Percentiles rank a stretch among this genome's conserved stretches.
Conservation (phyloP, 2,329 filamentous ascomycete species). For the Aureobasidium subglaciale region DNA sequence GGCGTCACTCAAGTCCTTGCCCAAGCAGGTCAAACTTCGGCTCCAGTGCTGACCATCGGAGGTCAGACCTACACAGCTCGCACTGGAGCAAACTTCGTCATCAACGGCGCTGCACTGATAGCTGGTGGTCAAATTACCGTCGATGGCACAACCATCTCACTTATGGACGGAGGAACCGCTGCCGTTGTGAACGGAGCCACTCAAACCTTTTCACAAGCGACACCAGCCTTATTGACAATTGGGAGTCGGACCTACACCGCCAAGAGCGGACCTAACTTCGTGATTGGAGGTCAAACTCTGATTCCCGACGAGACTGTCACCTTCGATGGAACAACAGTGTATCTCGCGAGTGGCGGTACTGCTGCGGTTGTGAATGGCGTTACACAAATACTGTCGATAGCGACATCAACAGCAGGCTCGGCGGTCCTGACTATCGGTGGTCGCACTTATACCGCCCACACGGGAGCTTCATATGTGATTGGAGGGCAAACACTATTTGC, state of each 20-base stretch:
- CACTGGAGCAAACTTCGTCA: constrained; percentile 27
- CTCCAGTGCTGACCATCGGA: constrained; percentile 20
- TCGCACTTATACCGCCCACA: constrained; percentile 7
- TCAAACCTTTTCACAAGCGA: constrained; percentile 9
- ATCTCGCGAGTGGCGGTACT: not conserved
- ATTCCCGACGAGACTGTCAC: constrained; percentile 21
- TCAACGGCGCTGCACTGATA: constrained; percentile 20
- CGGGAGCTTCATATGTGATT: constrained; percentile 22
- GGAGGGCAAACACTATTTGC: constrained; percentile 20
- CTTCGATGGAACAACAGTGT: constrained; percentile 21
- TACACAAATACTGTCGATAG: constrained; percentile 9
- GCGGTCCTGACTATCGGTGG: constrained; percentile 14
- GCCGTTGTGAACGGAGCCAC: constrained; percentile 32
- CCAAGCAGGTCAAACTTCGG: constrained; percentile 6
- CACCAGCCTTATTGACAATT: constrained; percentile 24
- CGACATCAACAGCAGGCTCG: constrained; percentile 19
- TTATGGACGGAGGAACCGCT: not conserved
- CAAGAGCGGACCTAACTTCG: constrained; percentile 18
- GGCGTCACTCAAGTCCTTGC: constrained; percentile 19
- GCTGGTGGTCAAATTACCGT: constrained; percentile 22
- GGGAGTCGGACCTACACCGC: constrained; percentile 16
- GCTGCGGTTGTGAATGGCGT: constrained; percentile 32
- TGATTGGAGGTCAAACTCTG: constrained; percentile 21
- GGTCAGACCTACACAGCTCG: constrained; percentile 25
- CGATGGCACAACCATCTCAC: constrained; percentile 20